phyloP scores from a whole-genome alignment of 768 basidiomycete species.

The Boletus coccyginus region DNA sequence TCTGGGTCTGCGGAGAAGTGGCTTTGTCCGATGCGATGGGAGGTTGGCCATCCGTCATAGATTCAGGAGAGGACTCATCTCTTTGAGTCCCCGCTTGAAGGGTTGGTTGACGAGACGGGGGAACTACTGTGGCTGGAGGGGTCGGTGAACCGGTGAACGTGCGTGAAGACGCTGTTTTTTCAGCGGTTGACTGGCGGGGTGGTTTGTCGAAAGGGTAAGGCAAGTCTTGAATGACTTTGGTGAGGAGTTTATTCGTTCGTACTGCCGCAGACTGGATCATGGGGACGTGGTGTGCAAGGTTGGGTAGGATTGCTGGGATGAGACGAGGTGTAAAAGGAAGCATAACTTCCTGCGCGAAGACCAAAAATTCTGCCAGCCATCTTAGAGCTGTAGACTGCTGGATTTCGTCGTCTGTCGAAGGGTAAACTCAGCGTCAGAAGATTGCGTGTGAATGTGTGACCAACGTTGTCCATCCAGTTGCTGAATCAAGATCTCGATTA shows the following conservation, averaged over 20 bases:
- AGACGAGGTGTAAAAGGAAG: conserved; percentile 92
- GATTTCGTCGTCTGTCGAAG: conserved; percentile 72
- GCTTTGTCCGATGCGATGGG: conserved; percentile 36
- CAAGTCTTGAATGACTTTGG: conserved; percentile 80
- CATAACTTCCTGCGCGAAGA: conserved; percentile 87
- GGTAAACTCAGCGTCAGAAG: not conserved
- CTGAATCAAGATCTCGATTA: conserved; percentile 88
- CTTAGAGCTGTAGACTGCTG: conserved; percentile 91
- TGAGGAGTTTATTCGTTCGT: conserved; percentile 82
- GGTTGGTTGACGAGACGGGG: conserved; percentile 49
- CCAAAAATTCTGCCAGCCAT: conserved; percentile 91
- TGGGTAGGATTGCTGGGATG: conserved; percentile 89
- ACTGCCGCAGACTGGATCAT: conserved; percentile 87
- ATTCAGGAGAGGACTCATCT: conserved; percentile 51
- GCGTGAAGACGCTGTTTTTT: conserved; percentile 36
- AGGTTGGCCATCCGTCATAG: conserved; percentile 32
- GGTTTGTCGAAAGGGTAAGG: conserved; percentile 64
- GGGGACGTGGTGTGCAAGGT: conserved; percentile 86
- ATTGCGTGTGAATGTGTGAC: conserved; percentile 27
- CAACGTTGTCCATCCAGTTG: conserved; percentile 83
- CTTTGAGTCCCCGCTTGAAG: conserved; percentile 39
- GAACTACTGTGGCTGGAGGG: conserved; percentile 10
- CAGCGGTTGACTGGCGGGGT: conserved; percentile 20
- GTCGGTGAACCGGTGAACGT: conserved; percentile 54
- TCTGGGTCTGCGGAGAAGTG: conserved; percentile 34